phyloP scores from a whole-genome alignment of 2,329 filamentous ascomycete genomes.

The Knufia fluminis region DNA sequence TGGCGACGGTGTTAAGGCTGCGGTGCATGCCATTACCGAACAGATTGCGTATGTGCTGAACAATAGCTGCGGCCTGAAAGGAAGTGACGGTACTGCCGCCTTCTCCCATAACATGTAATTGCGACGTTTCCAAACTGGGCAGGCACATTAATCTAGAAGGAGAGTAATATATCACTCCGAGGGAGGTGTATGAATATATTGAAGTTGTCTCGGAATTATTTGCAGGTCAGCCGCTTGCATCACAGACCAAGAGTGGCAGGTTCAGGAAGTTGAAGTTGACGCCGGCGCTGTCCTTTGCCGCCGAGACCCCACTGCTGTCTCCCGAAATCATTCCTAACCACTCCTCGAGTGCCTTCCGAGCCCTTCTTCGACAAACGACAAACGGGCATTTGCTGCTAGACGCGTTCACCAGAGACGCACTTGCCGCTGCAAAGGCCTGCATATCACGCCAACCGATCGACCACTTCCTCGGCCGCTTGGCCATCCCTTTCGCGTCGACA shows the following conservation, averaged over 20 bases:
- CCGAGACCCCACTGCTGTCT: not conserved
- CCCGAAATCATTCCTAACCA: conserved; percentile 2
- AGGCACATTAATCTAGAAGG: not conserved
- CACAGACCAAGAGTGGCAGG: not conserved
- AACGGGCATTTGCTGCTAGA: not conserved
- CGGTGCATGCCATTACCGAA: no score
- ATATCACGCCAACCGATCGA: not conserved
- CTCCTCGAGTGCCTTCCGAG: conserved; percentile 5
- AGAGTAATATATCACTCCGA: no score
- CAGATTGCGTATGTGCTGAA: no score
- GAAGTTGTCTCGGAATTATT: not conserved
- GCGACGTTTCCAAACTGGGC: not conserved
- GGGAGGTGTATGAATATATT: not conserved
- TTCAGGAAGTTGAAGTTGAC: not conserved
- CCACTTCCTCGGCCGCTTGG: not conserved
- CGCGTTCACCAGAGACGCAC: conserved; percentile 2
- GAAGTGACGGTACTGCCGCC: not conserved
- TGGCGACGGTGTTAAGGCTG: no score
- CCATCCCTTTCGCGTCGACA: not conserved
- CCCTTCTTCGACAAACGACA: no score
- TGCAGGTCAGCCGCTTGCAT: not conserved
- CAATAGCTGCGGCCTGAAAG: not conserved
- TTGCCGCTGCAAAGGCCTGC: not conserved
- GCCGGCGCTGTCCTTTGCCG: conserved; percentile 3
- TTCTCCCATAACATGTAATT: not conserved